A percentile compares a stretch with the other conserved stretches of the same genome.
phyloP scores from a whole-genome alignment of 2,329 filamentous ascomycete genomes.

The Talaromyces sp. region DNA sequence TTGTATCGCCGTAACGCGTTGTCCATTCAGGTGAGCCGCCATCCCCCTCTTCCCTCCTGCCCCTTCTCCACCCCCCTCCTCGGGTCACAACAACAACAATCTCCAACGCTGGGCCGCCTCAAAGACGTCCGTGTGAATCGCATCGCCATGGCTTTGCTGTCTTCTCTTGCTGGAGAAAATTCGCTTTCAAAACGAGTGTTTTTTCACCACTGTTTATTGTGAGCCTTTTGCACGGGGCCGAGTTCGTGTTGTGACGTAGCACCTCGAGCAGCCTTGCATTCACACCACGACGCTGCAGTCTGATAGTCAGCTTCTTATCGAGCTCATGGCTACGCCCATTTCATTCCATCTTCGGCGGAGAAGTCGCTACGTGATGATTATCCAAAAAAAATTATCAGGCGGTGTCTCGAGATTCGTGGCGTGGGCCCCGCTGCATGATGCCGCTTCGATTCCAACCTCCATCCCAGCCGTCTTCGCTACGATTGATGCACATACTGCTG shows the following conservation, averaged over 20 bases:
- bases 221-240: not conserved
- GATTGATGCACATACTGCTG: not conserved
- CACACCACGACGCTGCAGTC: not conserved
- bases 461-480: not conserved
- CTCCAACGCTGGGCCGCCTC: conserved; percentile 1
- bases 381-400: not conserved
- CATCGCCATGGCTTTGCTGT: conserved; percentile 1
- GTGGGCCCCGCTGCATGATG: not conserved
- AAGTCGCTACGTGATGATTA: not conserved
- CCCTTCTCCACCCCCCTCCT: conserved; percentile 11
- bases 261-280: not conserved
- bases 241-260: conserved; percentile 12
- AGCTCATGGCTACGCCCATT: not conserved
- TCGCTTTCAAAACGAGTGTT: not conserved
- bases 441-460: not conserved
- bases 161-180: not conserved
- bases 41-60: conserved; percentile 12
- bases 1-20: conserved; percentile 11
- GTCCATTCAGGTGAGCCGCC: conserved; percentile 14
- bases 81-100: conserved; percentile 6
- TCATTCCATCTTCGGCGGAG: not conserved
- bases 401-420: not conserved
- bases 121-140: conserved; percentile 1
- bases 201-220: not conserved
- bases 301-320: not conserved